phyloP scores from a whole-genome alignment of 352 stramenopile species.

The Globisporangium canariense region DNA sequence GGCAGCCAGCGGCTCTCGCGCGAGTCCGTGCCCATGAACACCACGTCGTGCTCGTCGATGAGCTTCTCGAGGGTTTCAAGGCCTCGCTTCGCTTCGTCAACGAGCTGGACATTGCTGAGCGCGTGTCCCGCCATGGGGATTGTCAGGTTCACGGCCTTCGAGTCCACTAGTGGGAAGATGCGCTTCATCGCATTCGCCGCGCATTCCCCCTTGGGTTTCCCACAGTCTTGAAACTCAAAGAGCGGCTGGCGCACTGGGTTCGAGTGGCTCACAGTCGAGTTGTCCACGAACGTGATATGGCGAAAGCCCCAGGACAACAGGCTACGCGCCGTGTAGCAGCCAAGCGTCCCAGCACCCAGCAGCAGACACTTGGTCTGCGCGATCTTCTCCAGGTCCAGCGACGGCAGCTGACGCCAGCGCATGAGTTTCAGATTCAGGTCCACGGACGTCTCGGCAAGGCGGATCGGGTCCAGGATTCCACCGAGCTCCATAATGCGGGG shows the following conservation, averaged over 20 bases:
- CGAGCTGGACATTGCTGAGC: constrained; percentile 52
- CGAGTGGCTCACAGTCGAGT: constrained; percentile 95
- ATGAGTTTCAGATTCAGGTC: constrained; percentile 99
- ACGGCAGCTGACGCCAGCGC: constrained; percentile 96
- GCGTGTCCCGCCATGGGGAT: constrained; percentile 99
- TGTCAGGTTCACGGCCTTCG: constrained; percentile 85
- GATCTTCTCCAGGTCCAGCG: constrained; percentile 91
- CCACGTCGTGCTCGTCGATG: constrained; percentile 92
- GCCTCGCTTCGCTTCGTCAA: constrained; percentile 60
- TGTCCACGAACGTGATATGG: constrained; percentile 97
- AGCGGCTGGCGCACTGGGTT: constrained; percentile 98
- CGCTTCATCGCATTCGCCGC: constrained; percentile 90
- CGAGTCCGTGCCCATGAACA: constrained; percentile 98
- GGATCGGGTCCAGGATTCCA: constrained; percentile 71
- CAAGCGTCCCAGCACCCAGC: constrained; percentile 95
- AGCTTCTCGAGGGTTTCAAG: constrained; percentile 86
- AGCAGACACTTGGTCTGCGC: constrained; percentile 93
- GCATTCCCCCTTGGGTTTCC: constrained; percentile 91
- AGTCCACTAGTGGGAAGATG: constrained; percentile 93
- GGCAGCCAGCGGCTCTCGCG: constrained; percentile 98
- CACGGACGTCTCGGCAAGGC: constrained; percentile 94
- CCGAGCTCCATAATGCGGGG: constrained; percentile 76
- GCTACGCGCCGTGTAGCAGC: constrained; percentile 94
- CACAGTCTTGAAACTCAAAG: constrained; percentile 94
- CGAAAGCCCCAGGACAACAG: constrained; percentile 97